Evolutionary conservation across 345 rosid species (phyloP), one percentile per base, ranked within the genome.

Genomic region (Eucalyptus pauciflora): DNA sequence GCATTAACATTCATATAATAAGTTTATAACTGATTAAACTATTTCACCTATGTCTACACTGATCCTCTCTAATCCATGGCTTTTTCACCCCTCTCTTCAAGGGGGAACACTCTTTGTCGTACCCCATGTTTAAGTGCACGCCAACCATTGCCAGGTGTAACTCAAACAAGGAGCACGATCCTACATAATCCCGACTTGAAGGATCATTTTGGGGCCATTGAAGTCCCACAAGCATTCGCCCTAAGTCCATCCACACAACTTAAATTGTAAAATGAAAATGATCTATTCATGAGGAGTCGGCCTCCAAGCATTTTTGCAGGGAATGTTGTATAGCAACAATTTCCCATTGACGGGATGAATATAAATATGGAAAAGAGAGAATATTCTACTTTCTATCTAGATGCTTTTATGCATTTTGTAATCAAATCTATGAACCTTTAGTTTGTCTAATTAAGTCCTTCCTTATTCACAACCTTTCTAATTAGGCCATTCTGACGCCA

Each of bases 1-100:
- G 9, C 31, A 64, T 64, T 64, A 2, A 2, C 2, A n/a, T 64
- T 10, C 1, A 0, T 29, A 29, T 31, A 3, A n/a, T n/a, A 64
- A 3, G 2, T 29, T 64, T 13, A 64, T 13, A 7, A 64, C 2
- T 13, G 2, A 62, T 62, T 29, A 29, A 2, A 62, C 33, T 13
- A 62, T 62, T 62, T 29, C 2, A 7, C 67, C 31, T 0, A 5
- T 12, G 13, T 11, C 14, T 60, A 52, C 24, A 52, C 24, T 2
- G 22, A 52, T 51, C 54, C 54, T 51, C 9, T 52, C 1, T 52
- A 2, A 17, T 52, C 56, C 56, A 52, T 52, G 24, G 56, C 9
- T 4, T 29, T 60, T 62, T 12, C 33, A 4, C 17, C 15, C 31
- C 16, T 6, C 31, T 12, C 14, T 2, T 14, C 18, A 64, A 64